phyloP scores from a whole-genome alignment of 495 filamentous ascomycete species.

The Alectoria sarmentosa region DNA sequence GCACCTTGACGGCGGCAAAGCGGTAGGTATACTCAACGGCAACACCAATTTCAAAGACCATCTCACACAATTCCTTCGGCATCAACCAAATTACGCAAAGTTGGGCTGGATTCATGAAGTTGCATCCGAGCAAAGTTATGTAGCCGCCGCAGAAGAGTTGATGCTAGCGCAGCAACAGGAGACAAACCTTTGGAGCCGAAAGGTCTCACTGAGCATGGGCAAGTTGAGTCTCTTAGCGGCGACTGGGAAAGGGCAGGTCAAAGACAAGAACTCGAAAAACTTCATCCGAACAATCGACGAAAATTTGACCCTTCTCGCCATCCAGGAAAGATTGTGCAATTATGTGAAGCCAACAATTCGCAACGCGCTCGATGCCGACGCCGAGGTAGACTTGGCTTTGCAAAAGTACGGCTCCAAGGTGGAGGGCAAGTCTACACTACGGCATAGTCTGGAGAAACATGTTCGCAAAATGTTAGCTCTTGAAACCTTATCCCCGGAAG shows the following conservation, averaged over 20 bases:
- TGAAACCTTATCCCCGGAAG: slow-evolving; percentile 55
- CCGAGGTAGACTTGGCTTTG: slow-evolving; percentile 65
- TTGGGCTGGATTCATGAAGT: slow-evolving; percentile 96
- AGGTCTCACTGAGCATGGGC: slow-evolving; percentile 80
- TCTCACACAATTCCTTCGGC: slow-evolving; percentile 68
- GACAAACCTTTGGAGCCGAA: slow-evolving; percentile 76
- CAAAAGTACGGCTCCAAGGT: slow-evolving; percentile 54
- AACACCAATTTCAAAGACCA: slow-evolving; percentile 52
- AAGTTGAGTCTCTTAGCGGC: slow-evolving; percentile 72
- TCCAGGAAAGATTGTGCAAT: slow-evolving; percentile 69
- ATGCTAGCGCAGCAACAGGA: slow-evolving; percentile 58
- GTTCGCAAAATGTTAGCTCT: slow-evolving; percentile 60
- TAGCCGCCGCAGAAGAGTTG: slow-evolving; percentile 59
- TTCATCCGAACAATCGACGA: slow-evolving; percentile 46
- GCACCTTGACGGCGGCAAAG: slow-evolving; percentile 56
- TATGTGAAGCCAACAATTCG: slow-evolving; percentile 50
- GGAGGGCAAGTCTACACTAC: slow-evolving; percentile 55
- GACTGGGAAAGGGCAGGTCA: slow-evolving; percentile 32
- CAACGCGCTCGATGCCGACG: slow-evolving; percentile 67
- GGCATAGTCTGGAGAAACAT: slow-evolving; percentile 54
- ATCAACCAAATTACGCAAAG: slow-evolving; percentile 58
- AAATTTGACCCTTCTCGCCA: slow-evolving; percentile 53
- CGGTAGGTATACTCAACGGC: slow-evolving; percentile 62
- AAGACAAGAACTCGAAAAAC: slow-evolving; percentile 28
- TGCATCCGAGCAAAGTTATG: slow-evolving; percentile 60